A percentile compares a stretch with the other conserved stretches of the same genome.
Evolutionary conservation across 1,284 basidiomycete species (phyloP).

Genomic region (Ustilago hordei): DNA sequence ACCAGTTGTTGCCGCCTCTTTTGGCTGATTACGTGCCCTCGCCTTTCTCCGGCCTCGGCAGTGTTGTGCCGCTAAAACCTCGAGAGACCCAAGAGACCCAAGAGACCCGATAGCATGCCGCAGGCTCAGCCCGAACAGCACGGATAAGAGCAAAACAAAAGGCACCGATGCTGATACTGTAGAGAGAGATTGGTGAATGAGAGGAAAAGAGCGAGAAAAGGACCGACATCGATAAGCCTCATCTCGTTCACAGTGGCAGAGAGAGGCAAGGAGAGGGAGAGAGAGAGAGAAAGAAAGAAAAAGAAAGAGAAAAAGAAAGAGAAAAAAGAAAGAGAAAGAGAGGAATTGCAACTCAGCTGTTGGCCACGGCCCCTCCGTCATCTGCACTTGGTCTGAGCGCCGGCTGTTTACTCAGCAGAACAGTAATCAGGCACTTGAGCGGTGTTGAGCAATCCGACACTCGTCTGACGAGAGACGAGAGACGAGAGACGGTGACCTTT

Average conservation of each 20-base stretch:
- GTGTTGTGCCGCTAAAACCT: not conserved
- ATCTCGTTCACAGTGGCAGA: not conserved
- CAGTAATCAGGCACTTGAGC: conserved; percentile 2
- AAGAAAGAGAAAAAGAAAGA: not conserved
- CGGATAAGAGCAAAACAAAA: not conserved
- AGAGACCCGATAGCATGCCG: not conserved
- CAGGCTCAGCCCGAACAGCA: not conserved
- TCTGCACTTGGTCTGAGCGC: not conserved
- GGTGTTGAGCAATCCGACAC: conserved; percentile 1
- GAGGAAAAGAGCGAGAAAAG: conserved; percentile 1
- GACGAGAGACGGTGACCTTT: conserved; percentile 2
- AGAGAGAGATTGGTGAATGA: too few relatives aligned
- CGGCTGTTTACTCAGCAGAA: not conserved
- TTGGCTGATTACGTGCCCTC: conserved; percentile 9
- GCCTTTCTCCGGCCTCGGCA: conserved; percentile 5
- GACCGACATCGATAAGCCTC: conserved; percentile 19
- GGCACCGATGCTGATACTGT: not conserved
- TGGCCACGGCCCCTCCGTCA: conserved; percentile 4
- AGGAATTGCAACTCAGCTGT: conserved; percentile 20
- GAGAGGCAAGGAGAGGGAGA: not conserved
- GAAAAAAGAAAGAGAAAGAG: not conserved
- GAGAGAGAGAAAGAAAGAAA: too few relatives aligned
- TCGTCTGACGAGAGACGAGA: conserved; percentile 9
- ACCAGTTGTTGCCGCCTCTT: not conserved
- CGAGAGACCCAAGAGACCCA: not conserved